phyloP scores from a whole-genome alignment of 2,329 filamentous ascomycete species.

The Colletotrichum falcatum region DNA sequence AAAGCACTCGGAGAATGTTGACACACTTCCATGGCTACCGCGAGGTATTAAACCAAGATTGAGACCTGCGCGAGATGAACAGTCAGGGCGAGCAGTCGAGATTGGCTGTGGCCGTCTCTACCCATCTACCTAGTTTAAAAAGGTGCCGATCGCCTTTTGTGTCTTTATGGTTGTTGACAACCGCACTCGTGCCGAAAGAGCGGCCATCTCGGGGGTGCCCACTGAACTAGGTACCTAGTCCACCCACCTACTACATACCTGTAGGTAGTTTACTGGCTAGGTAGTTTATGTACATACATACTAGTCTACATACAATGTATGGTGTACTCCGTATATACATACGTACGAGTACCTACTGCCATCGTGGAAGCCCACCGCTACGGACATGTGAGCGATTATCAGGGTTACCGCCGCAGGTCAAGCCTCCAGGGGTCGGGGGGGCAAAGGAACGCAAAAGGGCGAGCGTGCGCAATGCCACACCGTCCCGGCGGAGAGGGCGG shows the following conservation, averaged over 20 bases:
- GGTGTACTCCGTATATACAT: too few relatives aligned
- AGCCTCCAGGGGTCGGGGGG: conserved; percentile 21
- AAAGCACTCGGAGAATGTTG: too few relatives aligned
- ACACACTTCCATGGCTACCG: too few relatives aligned
- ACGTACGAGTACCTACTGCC: too few relatives aligned
- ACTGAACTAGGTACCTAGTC: too few relatives aligned
- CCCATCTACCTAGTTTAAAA: too few relatives aligned
- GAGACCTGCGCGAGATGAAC: conserved; percentile 32
- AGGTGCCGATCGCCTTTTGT: conserved; percentile 28
- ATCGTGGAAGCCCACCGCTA: not conserved
- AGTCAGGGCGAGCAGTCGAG: conserved; percentile 19
- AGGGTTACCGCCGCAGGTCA: conserved; percentile 39
- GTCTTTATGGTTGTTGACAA: conserved; percentile 40
- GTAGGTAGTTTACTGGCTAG: too few relatives aligned
- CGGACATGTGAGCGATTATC: conserved; percentile 7
- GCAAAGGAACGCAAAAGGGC: conserved; percentile 21
- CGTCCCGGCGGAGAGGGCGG: not conserved
- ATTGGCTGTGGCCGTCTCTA: conserved; percentile 31
- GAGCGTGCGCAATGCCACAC: conserved; percentile 21
- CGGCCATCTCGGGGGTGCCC: too few relatives aligned
- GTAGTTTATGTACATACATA: too few relatives aligned
- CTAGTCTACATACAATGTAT: too few relatives aligned
- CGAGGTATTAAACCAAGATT: too few relatives aligned
- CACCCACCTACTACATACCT: too few relatives aligned
- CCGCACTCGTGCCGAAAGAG: conserved; percentile 31